Evolutionary conservation across 345 rosid species (phyloP).

Genomic region (Gossypium raimondii): DNA sequence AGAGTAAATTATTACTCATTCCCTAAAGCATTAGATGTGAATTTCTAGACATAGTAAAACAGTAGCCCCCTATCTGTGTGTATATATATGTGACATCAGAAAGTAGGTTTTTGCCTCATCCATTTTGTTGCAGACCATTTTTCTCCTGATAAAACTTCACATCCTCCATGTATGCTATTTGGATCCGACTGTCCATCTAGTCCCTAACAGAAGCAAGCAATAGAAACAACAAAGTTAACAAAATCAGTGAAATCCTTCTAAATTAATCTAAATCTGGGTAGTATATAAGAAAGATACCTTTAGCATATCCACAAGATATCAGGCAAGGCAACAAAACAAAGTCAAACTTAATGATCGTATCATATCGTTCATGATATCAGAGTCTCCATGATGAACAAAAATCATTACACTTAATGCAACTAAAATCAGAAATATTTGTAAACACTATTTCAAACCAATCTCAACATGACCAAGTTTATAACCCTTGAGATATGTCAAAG

Average conservation of each 20-base stretch:
- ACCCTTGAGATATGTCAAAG: background rate
- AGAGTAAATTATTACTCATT: background rate
- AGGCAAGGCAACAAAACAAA: background rate
- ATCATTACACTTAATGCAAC: background rate
- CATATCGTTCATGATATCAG: background rate
- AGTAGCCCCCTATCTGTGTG: background rate
- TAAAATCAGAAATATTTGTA: background rate
- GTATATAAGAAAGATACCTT: background rate
- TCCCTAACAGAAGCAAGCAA: constrained; percentile 40
- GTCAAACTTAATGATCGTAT: background rate
- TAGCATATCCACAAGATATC: background rate
- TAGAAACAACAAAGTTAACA: constrained; percentile 7
- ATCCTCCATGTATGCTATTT: constrained; percentile 86
- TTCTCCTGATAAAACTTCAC: constrained; percentile 77
- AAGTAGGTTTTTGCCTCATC: constrained; percentile 72
- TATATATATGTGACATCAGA: constrained; percentile 29
- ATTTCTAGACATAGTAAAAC: background rate
- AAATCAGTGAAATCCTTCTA: background rate
- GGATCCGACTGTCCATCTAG: constrained; percentile 81
- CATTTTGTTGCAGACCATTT: constrained; percentile 99
- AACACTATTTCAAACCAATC: background rate
- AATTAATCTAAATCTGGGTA: background rate
- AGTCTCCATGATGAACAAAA: background rate
- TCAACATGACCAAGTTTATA: background rate
- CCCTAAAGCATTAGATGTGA: background rate